These are phyloP conservation scores for Dunaliella primolecta DNA, from an alignment of 139 green algal genomes.

Conservation along the genomic window DNA sequence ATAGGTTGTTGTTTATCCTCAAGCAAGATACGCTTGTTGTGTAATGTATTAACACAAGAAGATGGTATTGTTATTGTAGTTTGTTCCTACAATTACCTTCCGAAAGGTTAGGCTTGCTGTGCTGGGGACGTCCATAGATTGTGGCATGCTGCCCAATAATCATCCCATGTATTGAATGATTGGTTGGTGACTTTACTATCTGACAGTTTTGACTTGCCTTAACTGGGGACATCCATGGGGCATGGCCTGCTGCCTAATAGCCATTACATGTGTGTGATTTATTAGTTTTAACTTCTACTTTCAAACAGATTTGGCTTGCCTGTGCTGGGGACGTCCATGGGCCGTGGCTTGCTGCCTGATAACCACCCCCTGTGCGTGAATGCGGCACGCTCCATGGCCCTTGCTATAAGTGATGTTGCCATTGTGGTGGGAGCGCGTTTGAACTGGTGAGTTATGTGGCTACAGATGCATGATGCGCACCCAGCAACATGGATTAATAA, in stretches of 20 bases:
- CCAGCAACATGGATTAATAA: too few relatives aligned
- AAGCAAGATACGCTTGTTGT: too few relatives aligned
- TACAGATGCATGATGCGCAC: too few relatives aligned
- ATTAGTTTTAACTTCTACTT: too few relatives aligned
- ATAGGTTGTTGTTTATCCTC: too few relatives aligned
- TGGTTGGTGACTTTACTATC: too few relatives aligned
- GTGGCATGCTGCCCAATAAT: constrained; percentile 69
- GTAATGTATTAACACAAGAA: too few relatives aligned
- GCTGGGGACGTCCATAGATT: constrained; percentile 71
- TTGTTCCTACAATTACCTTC: too few relatives aligned
- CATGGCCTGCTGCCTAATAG: constrained; percentile 71
- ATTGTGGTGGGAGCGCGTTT: constrained; percentile 69
- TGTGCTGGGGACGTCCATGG: constrained; percentile 75
- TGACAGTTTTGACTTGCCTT: constrained; percentile 51
- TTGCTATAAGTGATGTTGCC: constrained; percentile 65
- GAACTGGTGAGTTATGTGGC: constrained; percentile 57
- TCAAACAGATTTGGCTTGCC: constrained; percentile 50
- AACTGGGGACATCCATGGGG: constrained; percentile 74
- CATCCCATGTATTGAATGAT: constrained; percentile 46
- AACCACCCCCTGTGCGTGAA: constrained; percentile 46
- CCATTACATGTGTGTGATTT: constrained; percentile 46
- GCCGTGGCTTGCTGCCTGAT: constrained; percentile 73
- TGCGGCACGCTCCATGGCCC: constrained; percentile 61
- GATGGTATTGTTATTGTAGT: too few relatives aligned
- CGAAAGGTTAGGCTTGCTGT: constrained; percentile 50